Evolutionary conservation across 306 rosid genomes (phyloP).

Genomic region (Fagus sylvatica): DNA sequence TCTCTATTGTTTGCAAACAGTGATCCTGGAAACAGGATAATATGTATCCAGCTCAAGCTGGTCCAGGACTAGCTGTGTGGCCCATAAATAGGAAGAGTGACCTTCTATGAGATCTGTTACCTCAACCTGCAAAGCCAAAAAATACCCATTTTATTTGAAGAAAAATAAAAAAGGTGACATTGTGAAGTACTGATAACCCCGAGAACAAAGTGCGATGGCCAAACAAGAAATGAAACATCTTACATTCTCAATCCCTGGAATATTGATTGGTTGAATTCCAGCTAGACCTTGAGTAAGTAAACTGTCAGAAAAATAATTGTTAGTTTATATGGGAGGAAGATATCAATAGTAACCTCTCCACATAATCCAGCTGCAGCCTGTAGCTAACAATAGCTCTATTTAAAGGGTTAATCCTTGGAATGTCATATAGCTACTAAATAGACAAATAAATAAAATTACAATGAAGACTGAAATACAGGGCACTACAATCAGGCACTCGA

Average conservation of each 20-base stretch:
- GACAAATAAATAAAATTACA: background rate
- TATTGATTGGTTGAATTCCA: constrained; percentile 68
- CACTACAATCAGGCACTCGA: background rate
- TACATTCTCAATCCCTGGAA: constrained; percentile 67
- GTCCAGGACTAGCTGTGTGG: constrained; percentile 62
- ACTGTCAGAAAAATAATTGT: constrained; percentile 35
- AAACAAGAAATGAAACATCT: constrained; percentile 17
- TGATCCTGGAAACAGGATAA: constrained; percentile 62
- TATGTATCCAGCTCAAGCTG: constrained; percentile 67
- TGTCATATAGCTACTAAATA: background rate
- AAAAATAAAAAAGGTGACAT: background rate
- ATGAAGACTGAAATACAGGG: background rate
- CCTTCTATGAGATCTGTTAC: constrained; percentile 73
- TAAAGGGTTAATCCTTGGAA: background rate
- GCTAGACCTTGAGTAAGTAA: constrained; percentile 65
- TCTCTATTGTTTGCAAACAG: constrained; percentile 19
- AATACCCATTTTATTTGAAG: too few species aligned
- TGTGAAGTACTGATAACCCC: background rate
- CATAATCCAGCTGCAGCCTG: background rate
- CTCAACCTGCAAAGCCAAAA: constrained; percentile 63
- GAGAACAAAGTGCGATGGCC: background rate
- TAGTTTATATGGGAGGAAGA: background rate
- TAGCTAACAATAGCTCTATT: background rate
- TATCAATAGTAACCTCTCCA: background rate
- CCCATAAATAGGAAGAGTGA: constrained; percentile 90